Conservation (phyloP, 2,329 filamentous ascomycete genomes). For the Aspergillus sp. region DNA sequence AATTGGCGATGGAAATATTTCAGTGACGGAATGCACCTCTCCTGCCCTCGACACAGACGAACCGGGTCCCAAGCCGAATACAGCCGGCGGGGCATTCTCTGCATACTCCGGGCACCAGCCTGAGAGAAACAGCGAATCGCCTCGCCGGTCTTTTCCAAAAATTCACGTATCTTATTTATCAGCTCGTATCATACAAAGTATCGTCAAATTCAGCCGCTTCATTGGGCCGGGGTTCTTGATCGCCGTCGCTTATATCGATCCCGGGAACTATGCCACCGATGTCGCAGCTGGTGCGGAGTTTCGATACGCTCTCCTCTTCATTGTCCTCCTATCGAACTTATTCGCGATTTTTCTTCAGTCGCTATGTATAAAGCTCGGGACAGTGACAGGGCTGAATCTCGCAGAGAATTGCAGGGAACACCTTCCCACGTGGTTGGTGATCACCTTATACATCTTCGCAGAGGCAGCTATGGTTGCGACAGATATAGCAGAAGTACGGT, state of each 20-base stretch:
- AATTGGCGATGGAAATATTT: constrained; percentile 22
- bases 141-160: constrained; percentile 29
- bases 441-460: constrained; percentile 60
- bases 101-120: constrained; percentile 28
- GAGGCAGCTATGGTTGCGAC: constrained; percentile 70
- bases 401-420: constrained; percentile 66
- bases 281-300: constrained; percentile 48
- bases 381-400: constrained; percentile 66
- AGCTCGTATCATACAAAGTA: constrained; percentile 24
- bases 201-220: constrained; percentile 45
- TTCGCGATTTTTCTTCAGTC: constrained; percentile 51
- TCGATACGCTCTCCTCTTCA: constrained; percentile 46
- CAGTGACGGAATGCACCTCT: constrained; percentile 22
- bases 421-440: constrained; percentile 65
- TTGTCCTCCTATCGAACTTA: constrained; percentile 49
- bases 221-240: constrained; percentile 50
- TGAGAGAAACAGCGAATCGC: constrained; percentile 30
- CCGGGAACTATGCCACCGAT: constrained; percentile 52
- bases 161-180: constrained; percentile 11
- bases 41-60: constrained; percentile 23
- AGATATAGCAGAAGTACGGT: constrained; percentile 63
- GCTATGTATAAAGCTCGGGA: constrained; percentile 62
- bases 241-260: constrained; percentile 51
- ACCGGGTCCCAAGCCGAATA: constrained; percentile 22
- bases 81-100: constrained; percentile 29